Evolutionary conservation across 2,329 filamentous ascomycete species (phyloP).

Genomic region (Diatrype stigma): DNA sequence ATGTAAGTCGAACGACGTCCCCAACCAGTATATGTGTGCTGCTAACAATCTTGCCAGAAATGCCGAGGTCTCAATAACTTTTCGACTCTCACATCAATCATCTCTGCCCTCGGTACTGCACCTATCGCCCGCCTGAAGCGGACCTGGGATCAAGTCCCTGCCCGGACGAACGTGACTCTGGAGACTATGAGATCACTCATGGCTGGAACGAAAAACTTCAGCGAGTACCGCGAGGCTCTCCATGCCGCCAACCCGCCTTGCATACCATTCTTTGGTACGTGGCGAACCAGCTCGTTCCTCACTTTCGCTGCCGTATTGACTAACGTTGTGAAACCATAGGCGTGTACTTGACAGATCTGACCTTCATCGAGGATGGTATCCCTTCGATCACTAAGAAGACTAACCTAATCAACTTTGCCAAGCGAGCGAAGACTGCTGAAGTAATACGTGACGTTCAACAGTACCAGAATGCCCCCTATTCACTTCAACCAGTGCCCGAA

Average conservation of each 20-base stretch:
- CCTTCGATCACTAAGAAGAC: conserved; percentile 95
- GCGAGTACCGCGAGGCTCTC: conserved; percentile 88
- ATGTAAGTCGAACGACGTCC: conserved; percentile 59
- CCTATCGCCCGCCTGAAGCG: conserved; percentile 90
- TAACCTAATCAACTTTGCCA: conserved; percentile 96
- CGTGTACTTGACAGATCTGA: conserved; percentile 94
- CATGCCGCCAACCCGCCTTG: conserved; percentile 93
- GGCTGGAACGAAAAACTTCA: conserved; percentile 97
- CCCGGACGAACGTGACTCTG: conserved; percentile 72
- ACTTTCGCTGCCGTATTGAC: not conserved
- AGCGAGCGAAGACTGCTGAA: conserved; percentile 95
- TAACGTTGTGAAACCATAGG: conserved; percentile 44
- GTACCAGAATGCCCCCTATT: conserved; percentile 97
- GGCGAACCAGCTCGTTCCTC: not conserved
- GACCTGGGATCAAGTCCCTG: conserved; percentile 91
- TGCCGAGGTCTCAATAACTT: conserved; percentile 93
- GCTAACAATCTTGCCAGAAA: conserved; percentile 58
- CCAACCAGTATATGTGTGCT: conserved; percentile 10
- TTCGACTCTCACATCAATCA: conserved; percentile 94
- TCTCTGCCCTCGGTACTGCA: conserved; percentile 89
- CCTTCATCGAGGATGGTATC: conserved; percentile 98
- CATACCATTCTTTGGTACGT: conserved; percentile 92
- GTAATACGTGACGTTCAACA: conserved; percentile 98
- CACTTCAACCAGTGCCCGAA: conserved; percentile 81
- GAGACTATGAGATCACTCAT: conserved; percentile 93